Percentiles rank a stretch among this genome's conserved stretches.
Evolutionary conservation across 2,329 filamentous ascomycete species (phyloP).

Genomic region (Colletotrichum costaricense): DNA sequence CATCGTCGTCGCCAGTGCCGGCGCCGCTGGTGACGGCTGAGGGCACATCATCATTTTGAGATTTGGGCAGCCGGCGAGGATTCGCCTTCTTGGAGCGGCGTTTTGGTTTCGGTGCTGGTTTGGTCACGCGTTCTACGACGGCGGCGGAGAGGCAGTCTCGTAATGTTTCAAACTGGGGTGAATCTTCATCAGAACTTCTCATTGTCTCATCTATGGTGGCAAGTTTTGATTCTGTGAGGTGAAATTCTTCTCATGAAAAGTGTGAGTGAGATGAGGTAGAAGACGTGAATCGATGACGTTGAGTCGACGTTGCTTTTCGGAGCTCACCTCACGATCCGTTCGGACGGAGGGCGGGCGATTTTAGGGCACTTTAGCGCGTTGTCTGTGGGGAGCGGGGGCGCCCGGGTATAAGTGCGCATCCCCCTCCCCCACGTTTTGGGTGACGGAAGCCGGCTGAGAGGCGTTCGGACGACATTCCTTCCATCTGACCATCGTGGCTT

Average conservation of each 20-base stretch:
- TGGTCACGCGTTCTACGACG: slow-evolving; percentile 71
- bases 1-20: background rate
- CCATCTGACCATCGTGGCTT: background rate
- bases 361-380: background rate
- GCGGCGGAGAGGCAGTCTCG: slow-evolving; percentile 79
- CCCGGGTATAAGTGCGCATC: slow-evolving; percentile 2
- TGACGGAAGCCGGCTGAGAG: background rate
- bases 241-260: background rate
- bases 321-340: background rate
- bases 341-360: background rate
- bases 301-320: background rate
- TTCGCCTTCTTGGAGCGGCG: slow-evolving; percentile 52
- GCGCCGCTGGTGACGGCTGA: background rate
- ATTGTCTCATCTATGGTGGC: slow-evolving; percentile 45
- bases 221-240: background rate
- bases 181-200: slow-evolving; percentile 54
- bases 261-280: background rate
- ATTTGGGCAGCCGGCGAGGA: background rate
- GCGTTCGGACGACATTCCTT: slow-evolving; percentile 9
- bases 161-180: slow-evolving; percentile 64
- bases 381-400: background rate
- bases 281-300: slow-evolving; percentile 26
- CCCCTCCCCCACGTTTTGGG: slow-evolving; percentile 15
- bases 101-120: slow-evolving; percentile 54
- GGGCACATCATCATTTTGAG: background rate